Evolutionary conservation across 2,329 filamentous ascomycete species (phyloP).

Genomic region (Colletotrichum costaricense): DNA sequence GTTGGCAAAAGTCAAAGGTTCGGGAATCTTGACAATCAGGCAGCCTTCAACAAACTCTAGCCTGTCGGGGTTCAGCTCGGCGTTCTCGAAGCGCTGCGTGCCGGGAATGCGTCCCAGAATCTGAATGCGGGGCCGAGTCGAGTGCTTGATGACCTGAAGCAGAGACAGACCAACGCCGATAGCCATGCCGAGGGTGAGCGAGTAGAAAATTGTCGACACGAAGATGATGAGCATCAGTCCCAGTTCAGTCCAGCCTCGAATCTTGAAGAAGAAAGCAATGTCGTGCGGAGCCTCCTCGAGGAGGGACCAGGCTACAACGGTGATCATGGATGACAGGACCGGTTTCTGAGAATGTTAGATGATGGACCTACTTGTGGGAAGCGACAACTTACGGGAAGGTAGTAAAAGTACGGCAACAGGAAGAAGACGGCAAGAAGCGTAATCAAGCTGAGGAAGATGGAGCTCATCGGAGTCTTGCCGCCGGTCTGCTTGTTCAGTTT

Average conservation of each 20-base stretch:
- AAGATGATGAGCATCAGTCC: slow-evolving; percentile 92
- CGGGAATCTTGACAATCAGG: slow-evolving; percentile 96
- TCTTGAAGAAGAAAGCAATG: slow-evolving; percentile 86
- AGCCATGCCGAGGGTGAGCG: slow-evolving; percentile 91
- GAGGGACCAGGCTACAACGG: slow-evolving; percentile 92
- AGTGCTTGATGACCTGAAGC: slow-evolving; percentile 88
- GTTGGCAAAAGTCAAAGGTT: slow-evolving; percentile 96
- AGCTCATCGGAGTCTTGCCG: slow-evolving; percentile 93
- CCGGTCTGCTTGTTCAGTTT: slow-evolving; percentile 96
- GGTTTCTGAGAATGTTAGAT: slow-evolving; percentile 73
- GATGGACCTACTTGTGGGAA: slow-evolving; percentile 4
- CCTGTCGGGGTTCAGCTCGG: slow-evolving; percentile 76
- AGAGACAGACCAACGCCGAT: slow-evolving; percentile 93
- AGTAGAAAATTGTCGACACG: slow-evolving; percentile 92
- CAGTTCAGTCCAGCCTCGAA: slow-evolving; percentile 88
- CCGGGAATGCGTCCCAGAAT: slow-evolving; percentile 91
- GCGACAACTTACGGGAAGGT: slow-evolving; percentile 79
- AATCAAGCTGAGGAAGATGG: slow-evolving; percentile 85
- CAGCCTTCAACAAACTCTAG: slow-evolving; percentile 93
- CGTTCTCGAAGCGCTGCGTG: slow-evolving; percentile 87
- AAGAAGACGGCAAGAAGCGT: slow-evolving; percentile 85
- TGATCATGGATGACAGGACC: slow-evolving; percentile 92
- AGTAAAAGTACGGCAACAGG: slow-evolving; percentile 92
- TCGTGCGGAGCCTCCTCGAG: slow-evolving; percentile 97
- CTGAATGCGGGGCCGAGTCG: slow-evolving; percentile 92